Conservation (phyloP, 140 eudicot genomes). For the Anethum foeniculum region DNA sequence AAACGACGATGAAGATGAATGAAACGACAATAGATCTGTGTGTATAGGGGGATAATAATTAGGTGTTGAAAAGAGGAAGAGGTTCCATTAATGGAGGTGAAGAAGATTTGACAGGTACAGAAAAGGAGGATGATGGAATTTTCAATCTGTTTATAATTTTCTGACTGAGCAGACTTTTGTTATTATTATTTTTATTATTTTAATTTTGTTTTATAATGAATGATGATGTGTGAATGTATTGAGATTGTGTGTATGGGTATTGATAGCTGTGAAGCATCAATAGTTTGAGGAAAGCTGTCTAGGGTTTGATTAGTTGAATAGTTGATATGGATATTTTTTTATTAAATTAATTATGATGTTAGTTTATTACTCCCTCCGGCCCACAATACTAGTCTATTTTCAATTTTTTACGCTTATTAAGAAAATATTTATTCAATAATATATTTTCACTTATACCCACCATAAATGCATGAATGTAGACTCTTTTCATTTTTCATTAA, state of each 20-base stretch:
- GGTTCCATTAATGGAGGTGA: constrained; percentile 9
- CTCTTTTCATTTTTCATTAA: too few relatives aligned
- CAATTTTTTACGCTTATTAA: too few relatives aligned
- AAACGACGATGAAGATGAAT: neutral
- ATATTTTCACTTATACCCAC: too few relatives aligned
- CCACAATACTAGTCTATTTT: too few relatives aligned
- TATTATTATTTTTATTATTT: neutral
- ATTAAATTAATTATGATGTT: neutral
- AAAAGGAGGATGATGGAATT: neutral
- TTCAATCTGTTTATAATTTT: neutral
- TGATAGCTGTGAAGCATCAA: constrained; percentile 7
- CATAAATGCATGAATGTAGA: too few relatives aligned
- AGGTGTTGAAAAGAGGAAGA: neutral
- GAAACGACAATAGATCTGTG: neutral
- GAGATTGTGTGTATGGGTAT: neutral
- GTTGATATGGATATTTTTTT: neutral
- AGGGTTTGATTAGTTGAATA: constrained; percentile 3
- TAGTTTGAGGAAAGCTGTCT: neutral
- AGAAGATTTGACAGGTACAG: neutral
- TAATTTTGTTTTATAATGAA: neutral
- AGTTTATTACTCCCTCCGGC: too few relatives aligned
- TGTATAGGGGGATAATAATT: neutral
- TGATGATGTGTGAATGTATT: neutral
- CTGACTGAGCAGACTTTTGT: neutral
- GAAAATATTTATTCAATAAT: too few relatives aligned